phyloP scores from a whole-genome alignment of 2,329 filamentous ascomycete genomes.

The Epichloe aotearoae region DNA sequence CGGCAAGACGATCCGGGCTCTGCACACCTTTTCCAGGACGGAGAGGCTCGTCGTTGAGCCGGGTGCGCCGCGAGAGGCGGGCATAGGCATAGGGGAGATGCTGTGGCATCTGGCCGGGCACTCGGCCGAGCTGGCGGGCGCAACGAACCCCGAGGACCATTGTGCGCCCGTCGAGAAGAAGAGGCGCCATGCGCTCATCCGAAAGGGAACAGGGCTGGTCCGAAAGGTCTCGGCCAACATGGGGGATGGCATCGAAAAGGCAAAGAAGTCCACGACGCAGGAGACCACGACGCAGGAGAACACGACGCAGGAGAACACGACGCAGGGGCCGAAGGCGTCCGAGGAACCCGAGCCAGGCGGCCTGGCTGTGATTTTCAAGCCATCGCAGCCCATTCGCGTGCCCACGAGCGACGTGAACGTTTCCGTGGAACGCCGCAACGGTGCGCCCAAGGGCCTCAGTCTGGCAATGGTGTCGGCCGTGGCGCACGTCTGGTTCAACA shows the following conservation, averaged over 20 bases:
- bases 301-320: neutral
- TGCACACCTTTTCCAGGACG: constrained; percentile 64
- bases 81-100: constrained; percentile 36
- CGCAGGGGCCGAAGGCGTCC: constrained; percentile 1
- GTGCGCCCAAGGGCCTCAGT: constrained; percentile 61
- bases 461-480: constrained; percentile 85
- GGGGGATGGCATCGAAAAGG: constrained; percentile 9
- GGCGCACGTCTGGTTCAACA: constrained; percentile 94
- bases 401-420: constrained; percentile 82
- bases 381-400: constrained; percentile 52
- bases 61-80: constrained; percentile 34
- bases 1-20: constrained; percentile 70
- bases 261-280: constrained; percentile 13
- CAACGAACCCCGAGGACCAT: neutral
- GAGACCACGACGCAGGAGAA: constrained; percentile 2
- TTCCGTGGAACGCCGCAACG: constrained; percentile 75
- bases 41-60: constrained; percentile 60
- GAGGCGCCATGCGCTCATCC: constrained; percentile 13
- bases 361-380: constrained; percentile 66
- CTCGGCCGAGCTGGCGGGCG: constrained; percentile 13
- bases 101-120: constrained; percentile 35
- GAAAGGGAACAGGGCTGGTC: constrained; percentile 21
- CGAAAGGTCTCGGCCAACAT: constrained; percentile 16
- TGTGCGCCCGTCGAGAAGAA: constrained; percentile 4
- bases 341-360: constrained; percentile 41